These are phyloP conservation scores for Fonsecaea multimorphosa DNA, from an alignment of 2,329 filamentous ascomycete genomes.

Conservation along the genomic window DNA sequence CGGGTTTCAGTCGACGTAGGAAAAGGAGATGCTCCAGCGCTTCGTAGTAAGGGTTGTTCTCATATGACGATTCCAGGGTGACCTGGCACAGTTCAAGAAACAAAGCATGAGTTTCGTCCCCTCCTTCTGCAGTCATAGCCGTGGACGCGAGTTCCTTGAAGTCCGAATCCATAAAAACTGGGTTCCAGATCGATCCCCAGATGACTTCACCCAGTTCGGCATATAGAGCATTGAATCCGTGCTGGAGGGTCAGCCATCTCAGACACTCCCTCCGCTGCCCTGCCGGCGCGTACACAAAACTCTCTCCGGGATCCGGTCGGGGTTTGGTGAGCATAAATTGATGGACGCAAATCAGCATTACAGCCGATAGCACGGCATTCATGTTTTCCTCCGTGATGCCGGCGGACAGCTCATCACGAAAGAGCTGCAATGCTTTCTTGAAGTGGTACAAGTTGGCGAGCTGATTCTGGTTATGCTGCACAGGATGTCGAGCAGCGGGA, in stretches of 20 bases:
- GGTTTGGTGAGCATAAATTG: slow-evolving; percentile 40
- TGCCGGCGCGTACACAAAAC: slow-evolving; percentile 25
- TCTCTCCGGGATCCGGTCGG: slow-evolving; percentile 10
- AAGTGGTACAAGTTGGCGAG: slow-evolving; percentile 45
- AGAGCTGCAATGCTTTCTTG: slow-evolving; percentile 46
- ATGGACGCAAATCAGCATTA: slow-evolving; percentile 47
- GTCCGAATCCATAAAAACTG: slow-evolving; percentile 26
- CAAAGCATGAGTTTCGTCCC: slow-evolving; percentile 19
- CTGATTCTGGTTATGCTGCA: slow-evolving; percentile 41
- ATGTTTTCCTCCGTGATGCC: slow-evolving; percentile 45
- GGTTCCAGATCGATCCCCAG: slow-evolving; percentile 23
- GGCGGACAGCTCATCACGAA: slow-evolving; percentile 43
- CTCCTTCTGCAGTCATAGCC: not conserved
- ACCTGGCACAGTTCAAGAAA: slow-evolving; percentile 27
- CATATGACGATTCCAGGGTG: slow-evolving; percentile 1
- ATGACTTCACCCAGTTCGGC: slow-evolving; percentile 16
- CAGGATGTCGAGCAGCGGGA: slow-evolving; percentile 37
- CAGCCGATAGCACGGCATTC: slow-evolving; percentile 48
- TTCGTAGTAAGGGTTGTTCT: slow-evolving; percentile 26
- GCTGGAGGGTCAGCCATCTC: slow-evolving; percentile 22
- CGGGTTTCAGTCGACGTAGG: slow-evolving; percentile 21
- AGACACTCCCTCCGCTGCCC: slow-evolving; percentile 12
- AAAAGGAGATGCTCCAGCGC: slow-evolving; percentile 25
- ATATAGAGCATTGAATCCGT: slow-evolving; percentile 19
- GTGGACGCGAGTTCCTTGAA: not conserved